Conservation (phyloP, 108 stramenopile species). For the Cyclotella atomus region DNA sequence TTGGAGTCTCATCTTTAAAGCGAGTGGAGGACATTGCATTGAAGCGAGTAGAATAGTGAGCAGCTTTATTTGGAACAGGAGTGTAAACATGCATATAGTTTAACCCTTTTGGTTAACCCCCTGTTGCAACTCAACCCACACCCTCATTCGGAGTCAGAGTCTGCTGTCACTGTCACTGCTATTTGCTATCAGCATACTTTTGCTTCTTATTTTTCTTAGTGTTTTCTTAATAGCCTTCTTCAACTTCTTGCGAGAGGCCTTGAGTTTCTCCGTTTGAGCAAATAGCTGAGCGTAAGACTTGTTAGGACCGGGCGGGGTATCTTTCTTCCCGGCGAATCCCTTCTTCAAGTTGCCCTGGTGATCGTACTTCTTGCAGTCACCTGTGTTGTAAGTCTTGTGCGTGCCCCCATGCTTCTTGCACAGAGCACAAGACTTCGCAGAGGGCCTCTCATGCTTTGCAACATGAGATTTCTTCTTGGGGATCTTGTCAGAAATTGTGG, state of each 20-base stretch:
- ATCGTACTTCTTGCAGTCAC: background rate
- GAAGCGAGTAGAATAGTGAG: background rate
- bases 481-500: background rate
- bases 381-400: background rate
- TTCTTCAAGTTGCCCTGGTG: background rate
- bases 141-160: background rate
- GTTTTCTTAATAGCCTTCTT: background rate
- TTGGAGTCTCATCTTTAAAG: background rate
- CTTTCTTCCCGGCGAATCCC: background rate
- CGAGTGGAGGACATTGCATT: background rate
- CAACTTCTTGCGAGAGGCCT: background rate
- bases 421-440: background rate
- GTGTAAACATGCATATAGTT: too few species aligned
- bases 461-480: background rate
- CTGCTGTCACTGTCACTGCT: background rate
- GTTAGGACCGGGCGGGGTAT: background rate
- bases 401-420: slow-evolving; percentile 1
- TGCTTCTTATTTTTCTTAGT: background rate
- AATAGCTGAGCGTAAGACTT: background rate
- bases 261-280: background rate
- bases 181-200: background rate
- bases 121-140: background rate
- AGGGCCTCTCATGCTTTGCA: background rate
- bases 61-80: background rate
- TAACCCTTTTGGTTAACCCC: background rate